Percentiles rank a stretch among this genome's conserved stretches.
Conservation (phyloP, 352 stramenopile genomes). For the Ophiocytium majus region DNA sequence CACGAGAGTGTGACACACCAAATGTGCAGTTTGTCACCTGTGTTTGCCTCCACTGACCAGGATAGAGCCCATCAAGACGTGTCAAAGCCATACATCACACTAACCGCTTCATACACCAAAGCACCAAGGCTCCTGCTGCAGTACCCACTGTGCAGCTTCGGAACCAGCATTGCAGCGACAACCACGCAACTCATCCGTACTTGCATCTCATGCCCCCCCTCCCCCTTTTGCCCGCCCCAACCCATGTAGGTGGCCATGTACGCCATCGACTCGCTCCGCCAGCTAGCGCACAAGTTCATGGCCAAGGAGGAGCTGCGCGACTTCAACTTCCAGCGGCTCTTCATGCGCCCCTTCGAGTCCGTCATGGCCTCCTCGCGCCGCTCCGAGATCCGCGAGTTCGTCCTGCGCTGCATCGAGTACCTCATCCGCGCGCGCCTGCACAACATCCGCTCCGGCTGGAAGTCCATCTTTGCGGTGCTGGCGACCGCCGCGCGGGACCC, state of each 20-base stretch:
- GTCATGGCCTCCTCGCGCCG: constrained; percentile 76
- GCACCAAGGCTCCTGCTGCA: too few relatives aligned
- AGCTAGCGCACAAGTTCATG: constrained; percentile 99
- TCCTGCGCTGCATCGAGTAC: constrained; percentile 82
- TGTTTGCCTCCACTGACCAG: too few relatives aligned
- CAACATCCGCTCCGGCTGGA: constrained; percentile 87
- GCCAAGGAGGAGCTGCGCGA: constrained; percentile 95
- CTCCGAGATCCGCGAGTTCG: constrained; percentile 71
- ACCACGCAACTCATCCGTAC: too few relatives aligned
- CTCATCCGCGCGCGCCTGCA: constrained; percentile 65
- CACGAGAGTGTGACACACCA: too few relatives aligned
- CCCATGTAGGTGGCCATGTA: constrained; percentile 89
- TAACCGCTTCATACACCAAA: too few relatives aligned
- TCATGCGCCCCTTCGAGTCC: constrained; percentile 93
- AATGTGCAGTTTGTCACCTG: too few relatives aligned
- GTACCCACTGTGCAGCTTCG: too few relatives aligned
- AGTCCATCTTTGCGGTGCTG: constrained; percentile 86
- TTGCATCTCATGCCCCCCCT: too few relatives aligned
- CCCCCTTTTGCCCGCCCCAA: too few relatives aligned
- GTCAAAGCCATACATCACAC: too few relatives aligned
- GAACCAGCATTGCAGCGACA: too few relatives aligned
- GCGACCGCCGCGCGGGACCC: constrained; percentile 68
- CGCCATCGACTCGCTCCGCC: constrained; percentile 96
- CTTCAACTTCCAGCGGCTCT: constrained; percentile 98
- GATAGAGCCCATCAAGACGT: too few relatives aligned